Evolutionary conservation across 225 moss, liverwort and hornwort species (phyloP).

Genomic region (Ulota crispa): DNA sequence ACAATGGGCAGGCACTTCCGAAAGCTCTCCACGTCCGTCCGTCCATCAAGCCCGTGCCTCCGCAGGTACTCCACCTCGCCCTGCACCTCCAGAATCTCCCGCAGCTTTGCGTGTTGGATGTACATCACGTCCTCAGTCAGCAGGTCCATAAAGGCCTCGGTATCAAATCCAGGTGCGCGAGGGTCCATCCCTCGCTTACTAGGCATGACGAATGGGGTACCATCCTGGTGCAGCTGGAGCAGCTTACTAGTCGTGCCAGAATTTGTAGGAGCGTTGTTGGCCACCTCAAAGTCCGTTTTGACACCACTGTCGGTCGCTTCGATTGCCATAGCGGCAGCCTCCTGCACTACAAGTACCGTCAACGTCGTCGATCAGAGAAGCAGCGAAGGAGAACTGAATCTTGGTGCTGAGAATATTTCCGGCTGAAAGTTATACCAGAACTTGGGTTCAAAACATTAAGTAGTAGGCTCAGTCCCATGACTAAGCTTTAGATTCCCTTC

Average conservation of each 20-base stretch:
- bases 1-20: conserved; percentile 51
- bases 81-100: conserved; percentile 56
- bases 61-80: conserved; percentile 57
- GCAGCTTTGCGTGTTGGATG: conserved; percentile 49
- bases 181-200: conserved; percentile 26
- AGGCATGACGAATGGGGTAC: conserved; percentile 39
- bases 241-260: background rate
- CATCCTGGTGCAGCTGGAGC: conserved; percentile 33
- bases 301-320: background rate
- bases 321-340: conserved; percentile 4
- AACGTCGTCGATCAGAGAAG: background rate
- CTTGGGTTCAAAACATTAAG: background rate
- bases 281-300: background rate
- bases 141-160: conserved; percentile 36
- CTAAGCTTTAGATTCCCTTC: background rate
- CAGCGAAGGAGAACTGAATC: background rate
- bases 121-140: conserved; percentile 40
- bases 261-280: background rate
- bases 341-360: background rate
- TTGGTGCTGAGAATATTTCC: no score
- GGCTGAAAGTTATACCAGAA: no score
- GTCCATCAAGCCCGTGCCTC: conserved; percentile 53
- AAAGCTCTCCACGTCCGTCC: conserved; percentile 54
- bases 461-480: background rate
- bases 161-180: conserved; percentile 29